Evolutionary conservation across 2,329 filamentous ascomycete genomes (phyloP), one percentile per base, ranked within the genome.

Genomic region (Dothideomycetes sp.): DNA sequence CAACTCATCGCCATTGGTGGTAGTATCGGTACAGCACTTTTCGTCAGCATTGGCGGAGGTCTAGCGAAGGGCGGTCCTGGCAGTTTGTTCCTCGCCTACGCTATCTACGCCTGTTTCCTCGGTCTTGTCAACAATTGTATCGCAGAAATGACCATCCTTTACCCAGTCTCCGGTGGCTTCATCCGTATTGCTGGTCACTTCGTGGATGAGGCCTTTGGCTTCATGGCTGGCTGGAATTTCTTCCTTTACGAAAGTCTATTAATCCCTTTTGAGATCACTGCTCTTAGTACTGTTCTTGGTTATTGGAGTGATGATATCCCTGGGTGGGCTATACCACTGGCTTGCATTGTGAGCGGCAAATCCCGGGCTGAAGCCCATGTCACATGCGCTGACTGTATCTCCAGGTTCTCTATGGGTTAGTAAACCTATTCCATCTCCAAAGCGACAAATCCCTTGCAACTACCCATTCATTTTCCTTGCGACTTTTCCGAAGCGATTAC

Each of bases 81-180:
- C 41, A 70, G 66, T 44, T 59, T 80, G 20, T 65, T 81, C 45
- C 52, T 81, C 42, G 75, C 72, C 20, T 81, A 74, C 53, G 64
- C 65, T 19, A 49, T 77, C 31, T 79, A 80, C 55, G 64, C 64
- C 25, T 55, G 63, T 49, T 52, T 80, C 38, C 64, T 80, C 43
- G 76, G 64, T 18, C 61, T 77, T 16, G 72, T 81, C 53, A 80
- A 79, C 64, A 80, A 79, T 53, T 71, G 68, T 44, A 66, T 78
- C 46, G 76, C 77, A 15, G 77, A 82, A 56, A 81, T 81, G 77
- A 68, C 64, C 18, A 64, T 68, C 29, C 72, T 71, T 47, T 74
- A 78, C 66, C 77, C 77, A 25, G 67, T 80, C 31, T 69, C 67
- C 17, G 74, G 75, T 47, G 71, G 70, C 3, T 80, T 77, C 53